These are phyloP conservation scores for Fusarium praegraminearum DNA, from an alignment of 2,329 filamentous ascomycete genomes.

Conservation along the genomic window DNA sequence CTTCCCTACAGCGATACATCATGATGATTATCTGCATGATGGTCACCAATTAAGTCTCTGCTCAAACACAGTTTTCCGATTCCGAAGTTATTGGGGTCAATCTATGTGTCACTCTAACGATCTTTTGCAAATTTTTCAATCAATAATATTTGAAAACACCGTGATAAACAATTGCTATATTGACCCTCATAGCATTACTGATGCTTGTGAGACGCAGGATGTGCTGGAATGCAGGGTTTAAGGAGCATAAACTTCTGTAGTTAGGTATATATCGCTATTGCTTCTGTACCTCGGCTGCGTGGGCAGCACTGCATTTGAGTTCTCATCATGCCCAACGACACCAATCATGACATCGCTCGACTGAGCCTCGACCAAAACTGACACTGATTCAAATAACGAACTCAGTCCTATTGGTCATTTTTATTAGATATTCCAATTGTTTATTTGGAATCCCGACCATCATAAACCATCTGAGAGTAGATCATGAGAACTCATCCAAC, in stretches of 20 bases:
- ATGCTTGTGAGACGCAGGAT: not conserved
- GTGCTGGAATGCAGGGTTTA: too few relatives aligned
- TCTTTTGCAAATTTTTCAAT: not conserved
- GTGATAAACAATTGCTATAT: not conserved
- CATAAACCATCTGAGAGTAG: not conserved
- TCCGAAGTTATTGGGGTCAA: not conserved
- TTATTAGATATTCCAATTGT: not conserved
- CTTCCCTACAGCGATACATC: slow-evolving; percentile 10
- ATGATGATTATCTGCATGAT: slow-evolving; percentile 25
- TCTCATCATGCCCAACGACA: not conserved
- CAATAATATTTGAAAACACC: not conserved
- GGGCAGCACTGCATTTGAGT: slow-evolving; percentile 4
- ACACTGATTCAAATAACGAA: not conserved
- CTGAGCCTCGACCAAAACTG: not conserved
- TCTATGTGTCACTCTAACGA: too few relatives aligned
- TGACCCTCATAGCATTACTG: not conserved
- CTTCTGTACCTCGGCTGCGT: not conserved
- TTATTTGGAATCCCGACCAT: not conserved
- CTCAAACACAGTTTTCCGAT: not conserved
- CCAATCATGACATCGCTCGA: slow-evolving; percentile 23
- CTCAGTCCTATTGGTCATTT: not conserved
- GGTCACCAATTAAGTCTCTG: slow-evolving; percentile 13
- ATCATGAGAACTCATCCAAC: slow-evolving; percentile 19
- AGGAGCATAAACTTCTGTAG: not conserved
- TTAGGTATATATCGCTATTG: not conserved